phyloP scores from a whole-genome alignment of 2,329 filamentous ascomycete genomes.

The Alternaria tenuissima region DNA sequence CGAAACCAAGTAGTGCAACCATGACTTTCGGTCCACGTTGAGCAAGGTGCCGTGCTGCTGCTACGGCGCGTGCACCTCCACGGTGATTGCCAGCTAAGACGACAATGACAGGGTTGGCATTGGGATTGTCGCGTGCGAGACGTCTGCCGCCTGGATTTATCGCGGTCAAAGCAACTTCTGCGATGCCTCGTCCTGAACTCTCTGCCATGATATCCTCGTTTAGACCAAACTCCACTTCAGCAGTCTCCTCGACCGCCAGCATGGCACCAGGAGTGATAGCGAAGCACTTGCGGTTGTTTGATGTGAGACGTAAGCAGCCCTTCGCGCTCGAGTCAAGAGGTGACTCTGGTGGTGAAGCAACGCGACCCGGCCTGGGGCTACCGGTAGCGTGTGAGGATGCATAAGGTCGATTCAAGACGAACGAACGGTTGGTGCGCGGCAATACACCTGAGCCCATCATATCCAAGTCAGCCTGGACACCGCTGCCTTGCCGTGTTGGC shows the following conservation, averaged over 20 bases:
- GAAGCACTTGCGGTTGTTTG: slow-evolving; percentile 64
- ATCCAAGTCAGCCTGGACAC: slow-evolving; percentile 49
- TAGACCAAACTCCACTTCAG: slow-evolving; percentile 84
- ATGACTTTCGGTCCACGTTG: slow-evolving; percentile 84
- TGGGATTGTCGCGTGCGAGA: slow-evolving; percentile 58
- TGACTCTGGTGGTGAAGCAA: slow-evolving; percentile 49
- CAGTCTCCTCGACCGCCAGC: slow-evolving; percentile 90
- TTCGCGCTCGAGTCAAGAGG: slow-evolving; percentile 41
- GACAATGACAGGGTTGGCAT: slow-evolving; percentile 67
- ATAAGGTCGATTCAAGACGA: slow-evolving; percentile 42
- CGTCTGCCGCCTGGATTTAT: slow-evolving; percentile 67
- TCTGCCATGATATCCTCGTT: slow-evolving; percentile 91
- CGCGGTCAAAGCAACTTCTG: slow-evolving; percentile 78
- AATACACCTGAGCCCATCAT: slow-evolving; percentile 42
- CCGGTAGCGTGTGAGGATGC: slow-evolving; percentile 50
- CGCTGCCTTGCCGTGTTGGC: slow-evolving; percentile 52
- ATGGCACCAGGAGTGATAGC: slow-evolving; percentile 78
- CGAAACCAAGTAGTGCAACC: slow-evolving; percentile 83
- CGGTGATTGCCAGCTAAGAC: slow-evolving; percentile 97
- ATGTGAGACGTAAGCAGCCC: slow-evolving; percentile 60
- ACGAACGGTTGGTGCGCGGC: slow-evolving; percentile 41
- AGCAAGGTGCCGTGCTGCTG: slow-evolving; percentile 84
- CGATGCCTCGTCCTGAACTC: slow-evolving; percentile 87
- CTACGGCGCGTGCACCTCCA: slow-evolving; percentile 82
- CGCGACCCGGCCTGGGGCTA: slow-evolving; percentile 44